Base-by-base conservation (phyloP, 1,284 basidiomycete species). In the Cystobasidium sp. region DNA sequence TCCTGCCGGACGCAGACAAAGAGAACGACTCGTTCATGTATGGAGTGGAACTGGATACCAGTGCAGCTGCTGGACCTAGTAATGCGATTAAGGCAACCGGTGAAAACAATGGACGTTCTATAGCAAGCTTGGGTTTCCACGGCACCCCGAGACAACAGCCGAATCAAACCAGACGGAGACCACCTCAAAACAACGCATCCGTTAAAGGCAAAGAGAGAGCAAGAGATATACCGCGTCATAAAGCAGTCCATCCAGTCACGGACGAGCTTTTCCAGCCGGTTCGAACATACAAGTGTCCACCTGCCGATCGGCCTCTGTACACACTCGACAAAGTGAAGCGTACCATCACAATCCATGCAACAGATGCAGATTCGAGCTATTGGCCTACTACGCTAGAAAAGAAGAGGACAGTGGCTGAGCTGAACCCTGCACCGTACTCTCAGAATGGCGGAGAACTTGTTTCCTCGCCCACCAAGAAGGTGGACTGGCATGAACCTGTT, bases 341-440 rank as follows among this genome's bases (percentile, higher is more conserved):
- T n/a, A 63, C 58, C 10, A 73, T 73, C 49, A 44, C 51, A 9
- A 65, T 73, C 55, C 70, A 73, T 44, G 70, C 70, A 5, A 73
- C 49, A 51, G 70, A 73, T 55, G 70, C 70, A 24, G 31, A 73
- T 43, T 12, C 52, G 31, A 46, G 52, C 43, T 65, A 44, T 31
- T 73, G 70, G 70, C 70, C 70, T 22, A 47, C 62, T 20, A 56
- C 12, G 8, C 22, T 49, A 16, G 14, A 67, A 20, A 47, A 59
- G 12, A 59, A 24, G 31, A 59, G 56, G 18, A 59, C 37, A 5
- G 16, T 10, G 5, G 8, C 39, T 3, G 5, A 10, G 9, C 24
- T 10, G 8, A 37, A 10, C 24, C 10, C 6, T 56, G 20, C 22
- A 1, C 8, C 53, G 39, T 9, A 12, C 12, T 6, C 8, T 3